These are phyloP conservation scores for Chytriomyces sp. DNA, from an alignment of 192 early-diverging fungal species.

Conservation along the genomic window DNA sequence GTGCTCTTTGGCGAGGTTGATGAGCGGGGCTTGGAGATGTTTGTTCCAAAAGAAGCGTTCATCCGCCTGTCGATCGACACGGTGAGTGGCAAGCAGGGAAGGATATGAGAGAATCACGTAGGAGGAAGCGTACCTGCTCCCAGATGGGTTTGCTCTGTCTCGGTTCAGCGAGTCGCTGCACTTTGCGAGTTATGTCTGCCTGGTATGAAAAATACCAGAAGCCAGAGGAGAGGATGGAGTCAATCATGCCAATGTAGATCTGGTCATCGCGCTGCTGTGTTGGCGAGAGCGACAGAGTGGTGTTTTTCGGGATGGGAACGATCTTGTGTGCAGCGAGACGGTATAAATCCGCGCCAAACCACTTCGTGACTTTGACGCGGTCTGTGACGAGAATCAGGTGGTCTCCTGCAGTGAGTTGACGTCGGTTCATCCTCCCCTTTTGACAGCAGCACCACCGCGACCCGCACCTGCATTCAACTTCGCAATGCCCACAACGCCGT, in stretches of 20 bases:
- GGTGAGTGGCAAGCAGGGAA: neutral
- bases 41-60: slow-evolving; percentile 96
- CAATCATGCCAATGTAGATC: slow-evolving; percentile 62
- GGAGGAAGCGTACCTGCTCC: slow-evolving; percentile 3
- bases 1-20: slow-evolving; percentile 51
- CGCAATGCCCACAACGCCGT: slow-evolving; percentile 75
- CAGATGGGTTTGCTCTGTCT: slow-evolving; percentile 50
- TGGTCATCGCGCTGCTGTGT: slow-evolving; percentile 62
- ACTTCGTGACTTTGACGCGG: slow-evolving; percentile 60
- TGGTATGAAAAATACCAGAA: slow-evolving; percentile 85
- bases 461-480: slow-evolving; percentile 65
- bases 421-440: neutral
- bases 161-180: slow-evolving; percentile 11
- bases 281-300: slow-evolving; percentile 7
- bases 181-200: slow-evolving; percentile 80
- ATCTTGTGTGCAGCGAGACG: slow-evolving; percentile 54
- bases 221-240: slow-evolving; percentile 52
- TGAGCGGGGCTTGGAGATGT: slow-evolving; percentile 68
- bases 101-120: neutral
- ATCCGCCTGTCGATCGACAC: slow-evolving; percentile 63
- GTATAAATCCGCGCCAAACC: slow-evolving; percentile 66
- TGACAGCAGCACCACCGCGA: neutral
- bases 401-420: slow-evolving; percentile 66
- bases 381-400: slow-evolving; percentile 77
- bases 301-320: slow-evolving; percentile 32